Percentiles rank a stretch among this genome's conserved stretches.
These are phyloP conservation scores for Aureobasidium sp. DNA, from an alignment of 2,329 filamentous ascomycete genomes.

Conservation along the genomic window DNA sequence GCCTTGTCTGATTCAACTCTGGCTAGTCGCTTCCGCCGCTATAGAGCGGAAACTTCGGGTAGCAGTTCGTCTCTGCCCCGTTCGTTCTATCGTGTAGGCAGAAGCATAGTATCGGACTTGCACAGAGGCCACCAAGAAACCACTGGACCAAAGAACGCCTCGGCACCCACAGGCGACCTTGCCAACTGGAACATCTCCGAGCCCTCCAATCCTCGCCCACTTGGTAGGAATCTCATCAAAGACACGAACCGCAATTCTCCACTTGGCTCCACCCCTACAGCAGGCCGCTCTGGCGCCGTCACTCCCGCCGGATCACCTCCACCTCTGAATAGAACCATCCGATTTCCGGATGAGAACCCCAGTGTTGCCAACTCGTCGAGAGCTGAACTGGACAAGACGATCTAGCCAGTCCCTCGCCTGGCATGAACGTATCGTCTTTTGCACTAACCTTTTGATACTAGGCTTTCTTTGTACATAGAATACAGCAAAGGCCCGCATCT, in stretches of 20 bases:
- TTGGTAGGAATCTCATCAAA: background rate
- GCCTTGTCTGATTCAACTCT: background rate
- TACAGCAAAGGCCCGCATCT: background rate
- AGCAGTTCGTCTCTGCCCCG: slow-evolving; percentile 5
- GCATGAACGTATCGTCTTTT: background rate
- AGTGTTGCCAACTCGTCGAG: background rate
- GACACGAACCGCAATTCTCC: background rate
- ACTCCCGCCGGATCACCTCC: background rate
- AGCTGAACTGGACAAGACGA: background rate
- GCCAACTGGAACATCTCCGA: slow-evolving; percentile 9
- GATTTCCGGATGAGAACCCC: slow-evolving; percentile 22
- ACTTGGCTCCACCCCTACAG: slow-evolving; percentile 6
- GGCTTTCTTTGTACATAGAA: background rate
- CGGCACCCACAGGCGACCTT: slow-evolving; percentile 7
- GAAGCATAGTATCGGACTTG: background rate
- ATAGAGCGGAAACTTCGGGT: background rate
- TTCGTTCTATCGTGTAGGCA: slow-evolving; percentile 1
- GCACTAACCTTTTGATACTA: background rate
- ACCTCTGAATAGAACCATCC: slow-evolving; percentile 23
- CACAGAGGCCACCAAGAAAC: background rate
- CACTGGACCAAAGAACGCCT: slow-evolving; percentile 10
- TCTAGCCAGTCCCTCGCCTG: background rate
- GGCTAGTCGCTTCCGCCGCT: slow-evolving; percentile 5
- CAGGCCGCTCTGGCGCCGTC: background rate
- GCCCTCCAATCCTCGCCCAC: slow-evolving; percentile 7